These are phyloP conservation scores for Cladosporium sp. DNA, from an alignment of 2,329 filamentous ascomycete species.

Conservation along the genomic window DNA sequence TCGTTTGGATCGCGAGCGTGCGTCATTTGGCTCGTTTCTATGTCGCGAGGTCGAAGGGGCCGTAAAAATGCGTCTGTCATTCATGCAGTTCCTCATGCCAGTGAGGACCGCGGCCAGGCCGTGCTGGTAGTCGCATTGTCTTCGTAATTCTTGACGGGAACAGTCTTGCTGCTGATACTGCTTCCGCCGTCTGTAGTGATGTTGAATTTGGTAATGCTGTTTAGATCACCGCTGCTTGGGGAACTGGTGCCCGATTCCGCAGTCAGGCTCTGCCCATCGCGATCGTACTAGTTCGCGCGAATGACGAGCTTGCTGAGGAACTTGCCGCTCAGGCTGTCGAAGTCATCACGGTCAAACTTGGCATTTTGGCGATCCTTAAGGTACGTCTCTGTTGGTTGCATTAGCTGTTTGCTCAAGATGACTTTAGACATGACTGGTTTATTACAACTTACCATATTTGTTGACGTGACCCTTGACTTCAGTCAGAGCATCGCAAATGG, in stretches of 20 bases:
- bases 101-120: conserved; percentile 6
- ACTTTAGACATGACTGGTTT: neutral
- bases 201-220: neutral
- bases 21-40: neutral
- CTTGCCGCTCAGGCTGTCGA: conserved; percentile 94
- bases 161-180: conserved; percentile 7
- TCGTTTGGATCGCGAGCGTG: neutral
- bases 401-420: too few relatives aligned
- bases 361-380: conserved; percentile 72
- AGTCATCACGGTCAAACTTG: conserved; percentile 86
- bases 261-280: neutral
- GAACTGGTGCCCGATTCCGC: neutral
- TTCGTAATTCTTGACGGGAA: neutral
- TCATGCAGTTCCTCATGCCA: conserved; percentile 7
- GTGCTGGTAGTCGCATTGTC: conserved; percentile 1
- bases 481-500: conserved; percentile 93
- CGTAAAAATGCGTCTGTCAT: conserved; percentile 3
- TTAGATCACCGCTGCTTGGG: neutral
- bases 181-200: neutral
- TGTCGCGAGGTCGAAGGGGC: neutral
- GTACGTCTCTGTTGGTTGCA: conserved; percentile 65
- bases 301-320: conserved; percentile 96
- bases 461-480: conserved; percentile 89
- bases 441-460: conserved; percentile 74
- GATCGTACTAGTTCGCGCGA: conserved; percentile 65